Evolutionary conservation across 768 basidiomycete species (phyloP), one percentile per base, ranked within the genome.

Genomic region (Termitomyces sp.): DNA sequence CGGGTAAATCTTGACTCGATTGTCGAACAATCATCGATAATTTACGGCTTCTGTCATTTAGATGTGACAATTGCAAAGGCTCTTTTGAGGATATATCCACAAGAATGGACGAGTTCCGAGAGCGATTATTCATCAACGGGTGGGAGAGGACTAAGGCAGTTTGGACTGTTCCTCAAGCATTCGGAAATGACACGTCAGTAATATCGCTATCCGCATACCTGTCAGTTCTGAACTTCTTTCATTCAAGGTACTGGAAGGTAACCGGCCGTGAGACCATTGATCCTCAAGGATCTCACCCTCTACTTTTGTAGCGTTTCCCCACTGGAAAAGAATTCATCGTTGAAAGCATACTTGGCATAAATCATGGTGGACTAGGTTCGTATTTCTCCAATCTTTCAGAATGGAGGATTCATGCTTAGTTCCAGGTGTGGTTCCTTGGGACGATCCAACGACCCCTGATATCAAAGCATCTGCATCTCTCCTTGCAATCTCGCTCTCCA

Each of bases 121-220:
- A 83, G 46, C 75, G 88, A 20, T 61, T 86, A 15, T 78, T 81
- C 56, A 73, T 80, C 45, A 79, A 85, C 57, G 87, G 86, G 2
- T 87, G 87, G 83, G 83, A 85, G 58, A 72, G 81, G 11, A 81
- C 77, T 5, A 85, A 88, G 64, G 79, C 85, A 1, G 76, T 90
- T 0, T 91, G 89, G 91, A 83, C 84, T 2, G 89, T 91, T 1
- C 87, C 89, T 0, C 90, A 92, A 67, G 89, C 79, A 0, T 92
- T 92, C 63, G 87, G 88, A 25, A 78, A 77, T 53, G 69, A 70
- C 36, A 80, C 80, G 69, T 88, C 70, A 58, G 73, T 69, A 10
- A 18, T 31, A 3, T 29, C 35, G 36, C 13, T 29, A 46, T 20
- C 22, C 31, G 12, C 11, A 42, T 10, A 18, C 25, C 41, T 20